Evolutionary conservation across 345 rosid genomes (phyloP).

Genomic region (Barbarea vulgaris): DNA sequence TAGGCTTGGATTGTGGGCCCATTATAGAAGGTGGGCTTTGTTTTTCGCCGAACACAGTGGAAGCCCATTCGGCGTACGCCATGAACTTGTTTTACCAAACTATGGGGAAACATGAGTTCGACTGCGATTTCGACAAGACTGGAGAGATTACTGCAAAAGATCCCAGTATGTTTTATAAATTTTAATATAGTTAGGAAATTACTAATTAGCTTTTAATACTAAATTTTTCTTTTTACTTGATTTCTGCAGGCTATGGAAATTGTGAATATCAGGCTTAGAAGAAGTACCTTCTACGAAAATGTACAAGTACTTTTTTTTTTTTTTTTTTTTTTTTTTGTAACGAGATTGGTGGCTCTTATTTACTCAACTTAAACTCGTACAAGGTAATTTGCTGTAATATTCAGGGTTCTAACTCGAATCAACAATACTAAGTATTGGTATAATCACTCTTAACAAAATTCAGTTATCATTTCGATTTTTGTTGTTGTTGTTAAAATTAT

Average conservation of each 20-base stretch:
- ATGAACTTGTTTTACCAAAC: conserved; percentile 74
- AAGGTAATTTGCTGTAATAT: not conserved
- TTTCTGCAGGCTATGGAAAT: conserved; percentile 36
- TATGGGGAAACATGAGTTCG: conserved; percentile 47
- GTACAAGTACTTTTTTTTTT: not conserved
- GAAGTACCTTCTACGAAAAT: not conserved
- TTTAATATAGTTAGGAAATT: not conserved
- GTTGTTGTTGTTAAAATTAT: too few species aligned
- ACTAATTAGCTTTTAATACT: not conserved
- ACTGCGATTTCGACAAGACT: conserved; percentile 64
- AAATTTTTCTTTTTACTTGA: not conserved
- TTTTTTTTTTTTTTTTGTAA: too few species aligned
- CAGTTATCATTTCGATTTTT: too few species aligned
- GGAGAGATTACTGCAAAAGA: conserved; percentile 49
- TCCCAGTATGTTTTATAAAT: conserved; percentile 52
- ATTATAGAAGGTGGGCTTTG: conserved; percentile 54
- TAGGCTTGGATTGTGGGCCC: conserved; percentile 57
- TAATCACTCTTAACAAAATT: not conserved
- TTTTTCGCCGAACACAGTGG: conserved; percentile 63
- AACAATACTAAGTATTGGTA: not conserved
- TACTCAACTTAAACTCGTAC: not conserved
- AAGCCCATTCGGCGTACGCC: conserved; percentile 69
- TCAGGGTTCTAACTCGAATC: not conserved
- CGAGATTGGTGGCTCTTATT: not conserved
- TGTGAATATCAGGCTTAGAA: conserved; percentile 27